Evolutionary conservation across 176 grass and related monocot genomes (phyloP).

Genomic region (Chloris gayana): DNA sequence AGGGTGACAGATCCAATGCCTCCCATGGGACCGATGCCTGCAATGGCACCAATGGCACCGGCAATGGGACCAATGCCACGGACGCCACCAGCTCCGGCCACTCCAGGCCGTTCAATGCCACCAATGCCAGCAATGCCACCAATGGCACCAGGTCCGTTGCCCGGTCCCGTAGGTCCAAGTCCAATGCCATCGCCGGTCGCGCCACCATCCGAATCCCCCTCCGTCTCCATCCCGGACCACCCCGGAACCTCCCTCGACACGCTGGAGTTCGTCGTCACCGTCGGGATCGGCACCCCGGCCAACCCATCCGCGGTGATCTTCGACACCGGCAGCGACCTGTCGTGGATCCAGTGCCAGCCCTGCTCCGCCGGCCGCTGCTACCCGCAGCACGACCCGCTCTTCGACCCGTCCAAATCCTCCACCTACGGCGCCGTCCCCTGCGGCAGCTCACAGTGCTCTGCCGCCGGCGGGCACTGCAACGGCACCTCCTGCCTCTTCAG

Average conservation of each 20-base stretch:
- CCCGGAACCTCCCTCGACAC: conserved; percentile 37
- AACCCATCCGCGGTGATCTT: conserved; percentile 31
- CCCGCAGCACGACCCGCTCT: conserved; percentile 59
- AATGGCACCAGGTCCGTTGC: neutral
- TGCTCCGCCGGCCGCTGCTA: conserved; percentile 59
- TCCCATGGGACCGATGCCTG: neutral
- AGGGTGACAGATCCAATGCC: too few relatives aligned
- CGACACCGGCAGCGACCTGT: conserved; percentile 79
- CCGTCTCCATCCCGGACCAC: conserved; percentile 42
- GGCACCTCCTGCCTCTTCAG: conserved; percentile 48
- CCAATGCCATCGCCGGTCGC: neutral
- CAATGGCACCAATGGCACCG: neutral
- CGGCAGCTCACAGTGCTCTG: conserved; percentile 26
- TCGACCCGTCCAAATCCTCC: conserved; percentile 60
- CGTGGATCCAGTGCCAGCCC: conserved; percentile 80
- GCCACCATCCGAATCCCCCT: neutral
- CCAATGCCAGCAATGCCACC: neutral
- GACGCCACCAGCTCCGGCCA: neutral
- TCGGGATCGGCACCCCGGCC: conserved; percentile 66
- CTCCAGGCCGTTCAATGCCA: neutral
- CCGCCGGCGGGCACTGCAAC: conserved; percentile 14
- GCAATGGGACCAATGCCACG: neutral
- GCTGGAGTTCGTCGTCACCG: conserved; percentile 54
- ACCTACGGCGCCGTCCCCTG: conserved; percentile 58
- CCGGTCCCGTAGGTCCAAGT: neutral